phyloP scores from a whole-genome alignment of 2,329 filamentous ascomycete genomes.

The Dothidotthia symphoricarpi region DNA sequence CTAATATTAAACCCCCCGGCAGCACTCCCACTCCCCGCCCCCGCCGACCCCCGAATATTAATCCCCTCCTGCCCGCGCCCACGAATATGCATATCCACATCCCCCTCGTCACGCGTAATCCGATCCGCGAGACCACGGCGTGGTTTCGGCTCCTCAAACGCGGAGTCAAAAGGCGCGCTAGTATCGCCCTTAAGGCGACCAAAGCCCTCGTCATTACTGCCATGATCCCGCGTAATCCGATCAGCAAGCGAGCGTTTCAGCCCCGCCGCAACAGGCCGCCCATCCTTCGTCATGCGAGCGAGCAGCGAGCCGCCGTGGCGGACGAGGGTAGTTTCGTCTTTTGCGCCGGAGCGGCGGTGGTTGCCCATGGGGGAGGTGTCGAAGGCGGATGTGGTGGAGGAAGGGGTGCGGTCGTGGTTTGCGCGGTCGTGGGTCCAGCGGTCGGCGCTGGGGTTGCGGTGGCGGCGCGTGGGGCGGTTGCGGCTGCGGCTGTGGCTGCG shows the following conservation, averaged over 20 bases:
- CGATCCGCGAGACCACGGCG: slow-evolving; percentile 23
- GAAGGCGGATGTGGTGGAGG: slow-evolving; percentile 15
- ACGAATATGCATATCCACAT: slow-evolving; percentile 15
- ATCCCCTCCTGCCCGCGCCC: slow-evolving; percentile 27
- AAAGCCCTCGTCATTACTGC: slow-evolving; percentile 17
- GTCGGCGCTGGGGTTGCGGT: slow-evolving; percentile 25
- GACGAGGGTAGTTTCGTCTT: slow-evolving; percentile 36
- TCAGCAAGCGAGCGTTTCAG: slow-evolving; percentile 29
- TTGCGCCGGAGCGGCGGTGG: slow-evolving; percentile 47
- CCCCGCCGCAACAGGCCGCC: slow-evolving; percentile 24
- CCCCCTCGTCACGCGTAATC: slow-evolving; percentile 25
- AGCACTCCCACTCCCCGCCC: slow-evolving; percentile 9
- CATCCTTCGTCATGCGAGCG: slow-evolving; percentile 38
- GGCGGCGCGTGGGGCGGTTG: slow-evolving; percentile 16
- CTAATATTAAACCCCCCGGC: slow-evolving; percentile 32
- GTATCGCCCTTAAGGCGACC: slow-evolving; percentile 36
- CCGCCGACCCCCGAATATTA: slow-evolving; percentile 34
- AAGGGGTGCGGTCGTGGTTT: slow-evolving; percentile 19
- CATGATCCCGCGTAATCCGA: slow-evolving; percentile 32
- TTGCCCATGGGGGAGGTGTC: slow-evolving; percentile 44
- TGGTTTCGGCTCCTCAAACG: slow-evolving; percentile 25
- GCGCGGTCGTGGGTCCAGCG: slow-evolving; percentile 35
- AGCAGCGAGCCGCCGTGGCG: slow-evolving; percentile 28
- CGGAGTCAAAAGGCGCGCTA: slow-evolving; percentile 24
- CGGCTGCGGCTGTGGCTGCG: slow-evolving; percentile 43